Evolutionary conservation across 768 basidiomycete species (phyloP), one percentile per base, ranked within the genome.

Genomic region (Floccularia luteovirens): DNA sequence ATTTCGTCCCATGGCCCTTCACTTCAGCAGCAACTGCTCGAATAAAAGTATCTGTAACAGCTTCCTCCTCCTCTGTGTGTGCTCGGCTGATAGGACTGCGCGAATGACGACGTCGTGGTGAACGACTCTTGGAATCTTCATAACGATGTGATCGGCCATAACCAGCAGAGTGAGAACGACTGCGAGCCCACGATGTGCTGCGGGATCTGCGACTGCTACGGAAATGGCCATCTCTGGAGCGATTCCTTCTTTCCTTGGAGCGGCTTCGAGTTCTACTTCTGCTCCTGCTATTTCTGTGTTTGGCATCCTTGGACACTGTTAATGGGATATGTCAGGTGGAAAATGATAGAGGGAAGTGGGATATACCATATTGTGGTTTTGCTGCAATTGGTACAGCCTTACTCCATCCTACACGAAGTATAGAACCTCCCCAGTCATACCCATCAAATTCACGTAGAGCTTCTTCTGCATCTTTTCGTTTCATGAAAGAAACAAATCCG

Each of bases 401-500:
- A 55, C 94, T 94, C 93, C 94, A 99, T 11, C 91, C 91, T 4
- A 93, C 90, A 11, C 90, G 72, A 3, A 99, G 64, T 16, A 89
- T 58, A 27, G 74, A 87, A 5, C 93, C 93, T 42, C 88, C 90
- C 96, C 94, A 99, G 31, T 96, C 90, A 44, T 82, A 79, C 2
- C 93, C 92, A 50, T 99, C 96, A 41, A 90, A 75, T 55, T 94
- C 87, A 19, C 85, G 81, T 16, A 96, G 66, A 2, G 94, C 94
- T 31, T 61, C 66, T 55, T 98, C 94, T 2, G 96, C 94, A 51
- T 92, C 91, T 48, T 77, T 78, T 37, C 96, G 74, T 50, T 81
- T 89, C 90, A 98, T 96, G 59, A 84, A 98, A 0, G 92, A 89
- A 14, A 99, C 96, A 54, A 99, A 99, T 1, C 96, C 96, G 52